phyloP scores from a whole-genome alignment of 169 alveolate species.

The Plasmodium adleri region DNA sequence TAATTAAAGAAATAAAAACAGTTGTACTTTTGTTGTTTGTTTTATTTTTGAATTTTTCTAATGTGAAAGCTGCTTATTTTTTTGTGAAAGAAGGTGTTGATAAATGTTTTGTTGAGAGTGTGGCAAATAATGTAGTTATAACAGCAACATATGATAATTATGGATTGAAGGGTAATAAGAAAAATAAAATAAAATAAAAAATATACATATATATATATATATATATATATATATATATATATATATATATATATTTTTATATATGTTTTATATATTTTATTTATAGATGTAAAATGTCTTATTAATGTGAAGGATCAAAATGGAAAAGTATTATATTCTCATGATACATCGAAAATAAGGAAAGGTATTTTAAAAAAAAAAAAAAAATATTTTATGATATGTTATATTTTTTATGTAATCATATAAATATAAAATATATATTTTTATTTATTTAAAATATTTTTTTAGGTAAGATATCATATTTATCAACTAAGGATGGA shows the following conservation, averaged over 20 bases:
- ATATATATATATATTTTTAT: background rate
- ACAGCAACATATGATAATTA: constrained; percentile 60
- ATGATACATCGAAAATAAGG: constrained; percentile 37
- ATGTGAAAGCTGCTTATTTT: constrained; percentile 41
- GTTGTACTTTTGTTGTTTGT: constrained; percentile 1
- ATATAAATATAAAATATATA: background rate
- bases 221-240: background rate
- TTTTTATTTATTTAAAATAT: constrained; percentile 3
- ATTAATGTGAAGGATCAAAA: constrained; percentile 25
- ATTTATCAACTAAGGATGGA: constrained; percentile 75
- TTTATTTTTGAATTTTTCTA: background rate
- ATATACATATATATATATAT: no score
- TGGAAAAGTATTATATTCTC: constrained; percentile 43
- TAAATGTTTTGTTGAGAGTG: constrained; percentile 66
- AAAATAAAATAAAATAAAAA: background rate
- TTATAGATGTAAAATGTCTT: constrained; percentile 45
- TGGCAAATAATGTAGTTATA: constrained; percentile 34
- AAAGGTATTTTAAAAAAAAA: constrained; percentile 19
- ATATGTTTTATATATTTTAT: background rate
- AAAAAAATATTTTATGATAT: background rate
- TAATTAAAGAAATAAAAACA: constrained; percentile 27
- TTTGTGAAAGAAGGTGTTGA: constrained; percentile 66
- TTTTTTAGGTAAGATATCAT: constrained; percentile 79
- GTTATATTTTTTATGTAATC: background rate
- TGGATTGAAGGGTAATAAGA: constrained; percentile 33